These are phyloP conservation scores for Flaveria ramosissima DNA, from an alignment of 129 eudicot genomes.

Conservation along the genomic window DNA sequence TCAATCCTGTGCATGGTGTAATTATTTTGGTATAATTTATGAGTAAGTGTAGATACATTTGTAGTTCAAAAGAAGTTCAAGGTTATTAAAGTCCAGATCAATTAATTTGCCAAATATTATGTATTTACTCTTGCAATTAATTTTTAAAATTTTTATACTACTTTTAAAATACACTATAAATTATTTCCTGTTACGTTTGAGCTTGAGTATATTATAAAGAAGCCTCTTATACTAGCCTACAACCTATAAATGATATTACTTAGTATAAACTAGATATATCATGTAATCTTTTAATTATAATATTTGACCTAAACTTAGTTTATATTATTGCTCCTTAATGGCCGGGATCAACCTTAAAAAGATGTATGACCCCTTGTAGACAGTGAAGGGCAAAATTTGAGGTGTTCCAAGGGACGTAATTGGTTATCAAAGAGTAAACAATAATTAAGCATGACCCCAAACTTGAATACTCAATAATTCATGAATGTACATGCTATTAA, in stretches of 20 bases:
- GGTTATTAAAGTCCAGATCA: background rate
- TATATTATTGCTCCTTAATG: slow-evolving; percentile 20
- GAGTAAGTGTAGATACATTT: no score
- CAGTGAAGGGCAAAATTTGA: slow-evolving; percentile 43
- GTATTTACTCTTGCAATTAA: background rate
- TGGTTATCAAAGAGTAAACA: slow-evolving; percentile 26
- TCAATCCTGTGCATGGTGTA: no score
- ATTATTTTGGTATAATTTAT: no score
- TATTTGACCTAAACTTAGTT: background rate
- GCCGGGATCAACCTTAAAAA: slow-evolving; percentile 39
- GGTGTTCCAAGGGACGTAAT: slow-evolving; percentile 40
- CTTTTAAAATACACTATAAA: no score
- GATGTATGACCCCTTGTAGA: slow-evolving; percentile 38
- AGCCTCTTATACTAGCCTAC: no score
- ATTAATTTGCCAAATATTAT: background rate
- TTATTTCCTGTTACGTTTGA: no score
- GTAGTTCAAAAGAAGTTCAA: no score
- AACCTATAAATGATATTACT: background rate
- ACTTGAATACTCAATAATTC: slow-evolving; percentile 18
- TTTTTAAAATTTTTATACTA: no score
- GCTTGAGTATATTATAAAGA: no score
- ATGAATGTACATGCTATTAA: slow-evolving; percentile 28
- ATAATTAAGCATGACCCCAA: slow-evolving; percentile 19
- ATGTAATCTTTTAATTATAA: background rate
- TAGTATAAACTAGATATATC: background rate